phyloP scores from a whole-genome alignment of 345 rosid species.

The Zanthoxylum bungeanum region DNA sequence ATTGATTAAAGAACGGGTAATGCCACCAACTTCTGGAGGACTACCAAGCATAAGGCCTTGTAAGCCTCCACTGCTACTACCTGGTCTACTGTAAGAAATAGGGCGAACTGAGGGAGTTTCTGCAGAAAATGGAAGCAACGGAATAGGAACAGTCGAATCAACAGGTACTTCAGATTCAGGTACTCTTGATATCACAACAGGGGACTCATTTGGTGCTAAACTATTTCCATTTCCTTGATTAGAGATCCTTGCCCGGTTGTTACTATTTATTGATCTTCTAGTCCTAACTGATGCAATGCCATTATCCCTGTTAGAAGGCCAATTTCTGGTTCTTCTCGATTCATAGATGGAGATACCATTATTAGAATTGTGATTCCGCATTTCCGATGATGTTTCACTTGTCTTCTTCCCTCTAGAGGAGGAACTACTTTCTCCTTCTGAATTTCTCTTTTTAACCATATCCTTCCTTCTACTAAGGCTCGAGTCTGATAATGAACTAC shows the following conservation, averaged over 20 bases:
- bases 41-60: slow-evolving; percentile 43
- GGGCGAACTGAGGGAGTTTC: slow-evolving; percentile 27
- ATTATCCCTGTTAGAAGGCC: slow-evolving; percentile 39
- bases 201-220: slow-evolving; percentile 29
- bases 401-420: slow-evolving; percentile 55
- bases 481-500: slow-evolving; percentile 52
- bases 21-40: slow-evolving; percentile 56
- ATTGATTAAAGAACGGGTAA: slow-evolving; percentile 37
- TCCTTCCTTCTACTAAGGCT: slow-evolving; percentile 40
- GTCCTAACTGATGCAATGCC: slow-evolving; percentile 44
- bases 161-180: slow-evolving; percentile 40
- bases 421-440: slow-evolving; percentile 68
- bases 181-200: slow-evolving; percentile 31
- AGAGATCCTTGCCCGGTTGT: slow-evolving; percentile 37
- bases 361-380: slow-evolving; percentile 31
- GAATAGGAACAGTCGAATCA: slow-evolving; percentile 41
- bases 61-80: slow-evolving; percentile 37
- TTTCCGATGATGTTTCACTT: slow-evolving; percentile 45
- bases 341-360: slow-evolving; percentile 53
- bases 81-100: slow-evolving; percentile 29
- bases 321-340: slow-evolving; percentile 52
- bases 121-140: slow-evolving; percentile 29
- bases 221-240: slow-evolving; percentile 45
- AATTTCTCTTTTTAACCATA: slow-evolving; percentile 40
- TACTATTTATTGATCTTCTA: slow-evolving; percentile 41